A percentile compares a stretch with the other conserved stretches of the same genome.
phyloP scores from a whole-genome alignment of 2,329 filamentous ascomycete species.

The Dothideomycetes sp. region DNA sequence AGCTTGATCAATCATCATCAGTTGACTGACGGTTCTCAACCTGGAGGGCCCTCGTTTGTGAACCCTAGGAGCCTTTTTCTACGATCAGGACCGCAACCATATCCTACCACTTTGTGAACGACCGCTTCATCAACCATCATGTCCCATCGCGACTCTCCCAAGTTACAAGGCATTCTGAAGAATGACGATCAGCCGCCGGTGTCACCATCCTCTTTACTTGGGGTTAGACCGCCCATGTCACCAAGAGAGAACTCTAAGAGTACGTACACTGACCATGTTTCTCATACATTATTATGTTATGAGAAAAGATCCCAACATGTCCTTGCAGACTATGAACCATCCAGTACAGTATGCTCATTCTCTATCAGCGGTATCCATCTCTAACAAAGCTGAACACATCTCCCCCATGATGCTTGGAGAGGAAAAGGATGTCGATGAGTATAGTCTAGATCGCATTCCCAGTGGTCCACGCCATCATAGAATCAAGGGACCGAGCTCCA shows the following conservation, averaged over 20 bases:
- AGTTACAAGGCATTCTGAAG: constrained; percentile 12
- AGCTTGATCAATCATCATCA: too few relatives aligned
- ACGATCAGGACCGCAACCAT: too few relatives aligned
- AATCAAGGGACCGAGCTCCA: constrained; percentile 30
- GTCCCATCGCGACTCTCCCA: constrained; percentile 12
- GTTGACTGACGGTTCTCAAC: too few relatives aligned
- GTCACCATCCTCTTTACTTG: constrained; percentile 9
- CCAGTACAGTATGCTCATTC: constrained; percentile 5
- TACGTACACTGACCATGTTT: background rate
- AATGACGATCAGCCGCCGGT: constrained; percentile 6
- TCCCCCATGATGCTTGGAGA: constrained; percentile 39
- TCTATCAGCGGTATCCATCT: constrained; percentile 37
- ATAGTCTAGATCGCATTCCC: constrained; percentile 28
- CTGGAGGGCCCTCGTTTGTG: too few relatives aligned
- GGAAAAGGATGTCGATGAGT: constrained; percentile 35
- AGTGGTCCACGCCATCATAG: constrained; percentile 26
- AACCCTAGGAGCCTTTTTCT: too few relatives aligned
- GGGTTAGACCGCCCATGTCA: background rate
- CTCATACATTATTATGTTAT: background rate
- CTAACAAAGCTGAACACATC: constrained; percentile 34
- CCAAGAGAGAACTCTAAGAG: constrained; percentile 6
- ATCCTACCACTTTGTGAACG: too few relatives aligned
- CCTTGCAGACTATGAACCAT: too few relatives aligned
- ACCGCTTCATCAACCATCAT: too few relatives aligned
- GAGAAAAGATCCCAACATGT: too few relatives aligned